These are phyloP conservation scores for Pestalotiopsis sp. DNA, from an alignment of 2,329 filamentous ascomycete species.

Conservation along the genomic window DNA sequence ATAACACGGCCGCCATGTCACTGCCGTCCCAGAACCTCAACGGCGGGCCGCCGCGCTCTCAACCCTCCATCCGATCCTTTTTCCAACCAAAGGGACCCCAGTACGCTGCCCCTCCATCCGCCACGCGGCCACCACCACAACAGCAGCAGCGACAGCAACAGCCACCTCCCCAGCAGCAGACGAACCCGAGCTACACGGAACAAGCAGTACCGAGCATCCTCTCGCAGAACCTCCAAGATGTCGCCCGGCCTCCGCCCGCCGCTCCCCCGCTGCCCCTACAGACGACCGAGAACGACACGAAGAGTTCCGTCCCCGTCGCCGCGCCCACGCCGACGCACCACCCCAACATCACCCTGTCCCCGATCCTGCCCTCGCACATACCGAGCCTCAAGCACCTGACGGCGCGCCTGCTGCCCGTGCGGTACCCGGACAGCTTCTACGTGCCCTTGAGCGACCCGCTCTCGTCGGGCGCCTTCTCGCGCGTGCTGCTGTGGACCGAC, in stretches of 20 bases:
- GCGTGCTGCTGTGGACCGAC: constrained; percentile 61
- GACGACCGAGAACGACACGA: constrained; percentile 14
- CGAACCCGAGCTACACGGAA: too few species aligned
- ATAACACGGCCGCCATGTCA: constrained; percentile 34
- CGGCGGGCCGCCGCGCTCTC: constrained; percentile 30
- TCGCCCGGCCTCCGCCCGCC: constrained; percentile 21
- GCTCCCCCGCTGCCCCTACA: constrained; percentile 19
- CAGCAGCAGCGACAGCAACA: constrained; percentile 17
- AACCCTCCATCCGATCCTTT: constrained; percentile 66
- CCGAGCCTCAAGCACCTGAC: constrained; percentile 66
- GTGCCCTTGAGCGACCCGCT: constrained; percentile 52
- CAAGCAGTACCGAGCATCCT: background rate
- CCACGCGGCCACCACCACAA: constrained; percentile 21
- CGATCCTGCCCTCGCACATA: constrained; percentile 54
- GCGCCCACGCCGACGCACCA: constrained; percentile 41
- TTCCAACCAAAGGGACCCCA: constrained; percentile 54
- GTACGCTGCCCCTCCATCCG: constrained; percentile 33
- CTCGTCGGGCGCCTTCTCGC: constrained; percentile 57
- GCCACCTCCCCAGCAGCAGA: constrained; percentile 3
- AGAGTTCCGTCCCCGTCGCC: constrained; percentile 29
- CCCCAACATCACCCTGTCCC: constrained; percentile 54
- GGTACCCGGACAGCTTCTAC: constrained; percentile 69
- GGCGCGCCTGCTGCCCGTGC: constrained; percentile 64
- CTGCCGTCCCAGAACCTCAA: constrained; percentile 37
- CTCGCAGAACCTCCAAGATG: constrained; percentile 1